Evolutionary conservation across 2,329 filamentous ascomycete genomes (phyloP).

Genomic region (Hawksworthiomyces lignivorus): DNA sequence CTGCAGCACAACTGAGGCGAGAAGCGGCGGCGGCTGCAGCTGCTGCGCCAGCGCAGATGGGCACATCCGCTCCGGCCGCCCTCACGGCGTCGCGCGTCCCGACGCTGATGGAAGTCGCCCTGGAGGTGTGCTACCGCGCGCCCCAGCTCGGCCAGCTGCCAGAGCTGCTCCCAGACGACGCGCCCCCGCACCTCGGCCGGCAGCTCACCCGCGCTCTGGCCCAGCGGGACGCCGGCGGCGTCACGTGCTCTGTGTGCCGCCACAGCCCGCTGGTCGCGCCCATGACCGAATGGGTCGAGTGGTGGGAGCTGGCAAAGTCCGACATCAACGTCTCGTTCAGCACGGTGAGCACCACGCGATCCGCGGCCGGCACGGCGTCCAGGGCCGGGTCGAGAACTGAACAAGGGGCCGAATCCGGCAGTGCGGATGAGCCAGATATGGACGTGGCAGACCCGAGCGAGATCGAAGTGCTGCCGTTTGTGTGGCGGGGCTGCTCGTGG

Average conservation of each 20-base stretch:
- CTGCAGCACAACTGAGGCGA: no score
- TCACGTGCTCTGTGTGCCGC: slow-evolving; percentile 44
- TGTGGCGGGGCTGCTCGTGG: slow-evolving; percentile 43
- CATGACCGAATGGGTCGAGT: slow-evolving; percentile 54
- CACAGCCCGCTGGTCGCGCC: slow-evolving; percentile 40
- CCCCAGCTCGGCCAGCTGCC: slow-evolving; percentile 35
- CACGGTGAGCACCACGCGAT: background rate
- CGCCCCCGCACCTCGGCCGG: slow-evolving; percentile 30
- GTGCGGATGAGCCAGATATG: no score
- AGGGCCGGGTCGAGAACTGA: no score
- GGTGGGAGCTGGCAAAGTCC: slow-evolving; percentile 36
- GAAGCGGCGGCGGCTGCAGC: background rate
- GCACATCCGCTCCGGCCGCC: background rate
- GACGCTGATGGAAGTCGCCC: slow-evolving; percentile 43
- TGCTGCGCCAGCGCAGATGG: background rate
- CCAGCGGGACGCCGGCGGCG: slow-evolving; percentile 40
- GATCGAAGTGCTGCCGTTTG: slow-evolving; percentile 34
- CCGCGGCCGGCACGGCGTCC: no score
- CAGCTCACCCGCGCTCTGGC: slow-evolving; percentile 31
- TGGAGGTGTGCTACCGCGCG: slow-evolving; percentile 38
- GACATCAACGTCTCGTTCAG: slow-evolving; percentile 4
- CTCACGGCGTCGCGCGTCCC: slow-evolving; percentile 26
- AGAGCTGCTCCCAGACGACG: slow-evolving; percentile 33
- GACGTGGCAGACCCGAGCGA: slow-evolving; percentile 16
- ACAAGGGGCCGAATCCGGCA: no score